A percentile compares a stretch with the other conserved stretches of the same genome.
Conservation (phyloP, 2,329 filamentous ascomycete genomes). For the Aciculosporium take region DNA sequence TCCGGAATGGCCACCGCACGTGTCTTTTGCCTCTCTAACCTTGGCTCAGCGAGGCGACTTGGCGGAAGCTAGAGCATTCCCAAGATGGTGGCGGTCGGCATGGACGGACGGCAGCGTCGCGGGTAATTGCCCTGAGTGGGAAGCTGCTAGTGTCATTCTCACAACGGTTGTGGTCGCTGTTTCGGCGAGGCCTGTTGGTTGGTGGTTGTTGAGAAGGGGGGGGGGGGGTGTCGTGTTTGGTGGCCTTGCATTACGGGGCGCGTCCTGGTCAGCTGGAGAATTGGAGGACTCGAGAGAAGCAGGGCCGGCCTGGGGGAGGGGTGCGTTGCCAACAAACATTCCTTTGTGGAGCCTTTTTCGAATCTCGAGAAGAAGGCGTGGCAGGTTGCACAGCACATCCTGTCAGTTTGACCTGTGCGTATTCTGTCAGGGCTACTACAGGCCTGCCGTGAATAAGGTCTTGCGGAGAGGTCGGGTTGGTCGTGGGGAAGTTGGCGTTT, state of each 20-base stretch:
- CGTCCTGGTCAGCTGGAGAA: constrained; percentile 6
- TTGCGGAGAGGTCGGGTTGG: background rate
- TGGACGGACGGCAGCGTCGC: constrained; percentile 9
- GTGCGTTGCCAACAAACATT: background rate
- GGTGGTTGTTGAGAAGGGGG: background rate
- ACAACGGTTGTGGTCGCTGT: constrained; percentile 8
- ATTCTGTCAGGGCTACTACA: too few species aligned
- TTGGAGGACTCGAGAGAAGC: background rate
- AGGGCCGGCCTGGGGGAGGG: background rate
- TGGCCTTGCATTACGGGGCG: background rate
- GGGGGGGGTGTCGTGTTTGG: background rate
- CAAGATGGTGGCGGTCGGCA: constrained; percentile 11
- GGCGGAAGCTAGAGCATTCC: constrained; percentile 6
- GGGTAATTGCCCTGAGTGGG: constrained; percentile 6
- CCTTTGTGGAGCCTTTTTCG: constrained; percentile 1
- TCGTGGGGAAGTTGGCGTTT: too few species aligned
- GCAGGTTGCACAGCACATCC: background rate
- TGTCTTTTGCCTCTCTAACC: constrained; percentile 6
- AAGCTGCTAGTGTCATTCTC: constrained; percentile 5
- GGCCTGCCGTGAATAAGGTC: background rate
- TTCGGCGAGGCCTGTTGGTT: constrained; percentile 4
- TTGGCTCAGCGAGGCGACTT: constrained; percentile 7
- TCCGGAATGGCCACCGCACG: constrained; percentile 7
- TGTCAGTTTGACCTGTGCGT: background rate
- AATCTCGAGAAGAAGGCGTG: constrained; percentile 3